Evolutionary conservation across 768 basidiomycete genomes (phyloP).

Genomic region (Macrolepiota fuliginosa): DNA sequence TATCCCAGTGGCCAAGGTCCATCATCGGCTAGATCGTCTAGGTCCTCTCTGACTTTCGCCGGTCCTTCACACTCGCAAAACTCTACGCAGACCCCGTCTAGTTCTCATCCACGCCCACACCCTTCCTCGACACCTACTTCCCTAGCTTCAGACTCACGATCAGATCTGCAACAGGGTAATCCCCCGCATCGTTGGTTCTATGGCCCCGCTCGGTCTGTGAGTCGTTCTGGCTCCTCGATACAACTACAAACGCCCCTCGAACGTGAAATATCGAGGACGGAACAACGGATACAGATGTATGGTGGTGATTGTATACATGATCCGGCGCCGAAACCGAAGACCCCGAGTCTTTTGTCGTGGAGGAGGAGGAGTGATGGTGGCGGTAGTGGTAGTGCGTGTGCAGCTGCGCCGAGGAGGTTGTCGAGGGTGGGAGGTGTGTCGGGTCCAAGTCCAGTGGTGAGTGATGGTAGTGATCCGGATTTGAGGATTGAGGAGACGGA

Average conservation of each 20-base stretch:
- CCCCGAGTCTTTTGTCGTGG: not conserved
- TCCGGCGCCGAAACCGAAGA: conserved; percentile 17
- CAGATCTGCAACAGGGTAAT: not conserved
- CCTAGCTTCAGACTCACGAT: not conserved
- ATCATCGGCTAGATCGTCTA: not conserved
- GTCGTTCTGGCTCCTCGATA: not conserved
- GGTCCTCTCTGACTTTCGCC: not conserved
- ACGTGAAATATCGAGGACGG: conserved; percentile 7
- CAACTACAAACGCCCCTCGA: not conserved
- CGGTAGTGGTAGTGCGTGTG: too few relatives aligned
- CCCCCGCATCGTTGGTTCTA: not conserved
- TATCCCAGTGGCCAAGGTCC: not conserved
- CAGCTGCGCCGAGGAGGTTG: too few relatives aligned
- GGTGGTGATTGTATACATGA: conserved; percentile 29
- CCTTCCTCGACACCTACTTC: not conserved
- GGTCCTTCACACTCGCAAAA: not conserved
- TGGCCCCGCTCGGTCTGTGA: not conserved
- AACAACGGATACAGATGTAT: conserved; percentile 23
- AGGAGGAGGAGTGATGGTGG: not conserved
- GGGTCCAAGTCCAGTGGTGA: not conserved
- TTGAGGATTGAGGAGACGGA: not conserved
- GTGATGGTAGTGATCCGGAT: not conserved
- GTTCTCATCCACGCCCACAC: not conserved
- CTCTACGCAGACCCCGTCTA: not conserved
- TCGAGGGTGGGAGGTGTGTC: not conserved